These are phyloP conservation scores for Termitomyces sp. DNA, from an alignment of 768 basidiomycete genomes.

Conservation along the genomic window DNA sequence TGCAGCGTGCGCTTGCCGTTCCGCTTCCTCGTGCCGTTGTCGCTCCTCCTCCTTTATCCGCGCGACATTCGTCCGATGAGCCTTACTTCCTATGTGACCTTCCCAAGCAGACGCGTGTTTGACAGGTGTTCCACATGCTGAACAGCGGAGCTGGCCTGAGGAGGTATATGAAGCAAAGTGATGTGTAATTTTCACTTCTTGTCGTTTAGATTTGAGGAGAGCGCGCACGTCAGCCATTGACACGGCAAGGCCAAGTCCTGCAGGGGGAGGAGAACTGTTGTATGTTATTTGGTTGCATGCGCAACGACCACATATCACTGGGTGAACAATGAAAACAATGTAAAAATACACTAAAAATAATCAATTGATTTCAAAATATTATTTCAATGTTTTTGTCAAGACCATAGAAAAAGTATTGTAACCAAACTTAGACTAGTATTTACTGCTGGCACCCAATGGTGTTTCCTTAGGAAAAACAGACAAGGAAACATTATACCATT, in stretches of 20 bases:
- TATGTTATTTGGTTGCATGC: conserved; percentile 3
- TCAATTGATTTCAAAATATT: too few relatives aligned
- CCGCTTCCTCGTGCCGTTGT: conserved; percentile 29
- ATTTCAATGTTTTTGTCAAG: too few relatives aligned
- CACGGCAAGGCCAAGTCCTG: not conserved
- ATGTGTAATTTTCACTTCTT: conserved; percentile 68
- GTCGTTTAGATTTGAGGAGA: conserved; percentile 78
- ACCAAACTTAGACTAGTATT: too few relatives aligned
- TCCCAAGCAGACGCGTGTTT: conserved; percentile 86
- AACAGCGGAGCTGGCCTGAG: conserved; percentile 65
- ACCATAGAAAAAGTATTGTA: too few relatives aligned
- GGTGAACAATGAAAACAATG: too few relatives aligned
- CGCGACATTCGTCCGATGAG: conserved; percentile 63
- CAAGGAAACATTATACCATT: too few relatives aligned
- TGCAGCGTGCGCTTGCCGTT: conserved; percentile 22
- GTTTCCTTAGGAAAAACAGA: too few relatives aligned
- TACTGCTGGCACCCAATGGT: too few relatives aligned
- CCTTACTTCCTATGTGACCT: conserved; percentile 79
- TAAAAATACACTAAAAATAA: too few relatives aligned
- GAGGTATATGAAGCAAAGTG: conserved; percentile 67
- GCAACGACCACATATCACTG: too few relatives aligned
- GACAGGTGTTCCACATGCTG: conserved; percentile 54
- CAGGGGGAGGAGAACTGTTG: not conserved
- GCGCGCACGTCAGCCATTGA: conserved; percentile 77
- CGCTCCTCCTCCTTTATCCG: conserved; percentile 54